These are phyloP conservation scores for Herpetomonas samuelpessoai DNA, from an alignment of 208 protist species.

Conservation along the genomic window DNA sequence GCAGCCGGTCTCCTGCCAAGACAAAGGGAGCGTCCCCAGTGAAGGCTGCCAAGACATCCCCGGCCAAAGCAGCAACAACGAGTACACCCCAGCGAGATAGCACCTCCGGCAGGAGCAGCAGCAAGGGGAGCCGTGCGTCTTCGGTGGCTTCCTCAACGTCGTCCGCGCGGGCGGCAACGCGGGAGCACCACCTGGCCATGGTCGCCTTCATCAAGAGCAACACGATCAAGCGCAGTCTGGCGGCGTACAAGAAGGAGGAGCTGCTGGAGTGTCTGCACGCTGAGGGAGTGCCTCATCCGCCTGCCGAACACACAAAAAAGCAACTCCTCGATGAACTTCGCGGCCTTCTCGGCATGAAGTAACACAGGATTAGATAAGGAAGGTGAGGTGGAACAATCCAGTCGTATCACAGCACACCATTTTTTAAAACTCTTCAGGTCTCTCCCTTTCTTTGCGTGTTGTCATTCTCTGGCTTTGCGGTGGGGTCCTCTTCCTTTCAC, in stretches of 20 bases:
- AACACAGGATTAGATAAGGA: neutral
- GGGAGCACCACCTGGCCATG: slow-evolving; percentile 34
- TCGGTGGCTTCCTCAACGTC: neutral
- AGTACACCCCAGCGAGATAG: neutral
- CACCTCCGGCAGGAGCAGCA: no score
- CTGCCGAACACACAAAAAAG: slow-evolving; percentile 38
- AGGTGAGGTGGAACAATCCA: neutral
- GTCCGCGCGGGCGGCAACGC: slow-evolving; percentile 3
- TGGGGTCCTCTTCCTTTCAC: neutral
- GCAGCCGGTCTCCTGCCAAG: neutral
- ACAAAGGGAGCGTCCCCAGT: neutral
- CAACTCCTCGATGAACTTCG: slow-evolving; percentile 53
- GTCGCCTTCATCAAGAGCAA: slow-evolving; percentile 43
- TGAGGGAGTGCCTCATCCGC: slow-evolving; percentile 24
- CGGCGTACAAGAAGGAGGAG: slow-evolving; percentile 26
- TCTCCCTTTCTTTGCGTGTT: neutral
- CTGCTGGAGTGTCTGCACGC: slow-evolving; percentile 35
- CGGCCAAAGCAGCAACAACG: neutral
- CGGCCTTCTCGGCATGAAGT: slow-evolving; percentile 22
- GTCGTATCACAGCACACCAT: neutral
- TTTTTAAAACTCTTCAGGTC: slow-evolving; percentile 7
- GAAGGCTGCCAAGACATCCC: neutral
- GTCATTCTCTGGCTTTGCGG: neutral
- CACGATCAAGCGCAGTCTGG: slow-evolving; percentile 36
- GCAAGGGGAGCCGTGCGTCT: neutral